These are phyloP conservation scores for Salix exigua DNA, from an alignment of 345 rosid genomes.

Conservation along the genomic window DNA sequence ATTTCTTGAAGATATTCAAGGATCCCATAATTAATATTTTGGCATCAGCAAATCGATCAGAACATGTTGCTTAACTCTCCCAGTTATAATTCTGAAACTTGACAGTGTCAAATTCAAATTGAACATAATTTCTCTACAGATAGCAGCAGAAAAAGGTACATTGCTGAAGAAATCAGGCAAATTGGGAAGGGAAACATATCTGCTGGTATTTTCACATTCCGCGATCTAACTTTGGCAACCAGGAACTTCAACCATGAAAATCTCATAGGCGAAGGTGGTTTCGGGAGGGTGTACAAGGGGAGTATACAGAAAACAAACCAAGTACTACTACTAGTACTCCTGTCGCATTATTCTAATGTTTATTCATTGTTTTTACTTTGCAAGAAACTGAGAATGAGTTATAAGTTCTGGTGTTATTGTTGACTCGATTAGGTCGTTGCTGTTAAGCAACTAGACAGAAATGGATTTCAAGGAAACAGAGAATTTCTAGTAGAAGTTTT, in stretches of 20 bases:
- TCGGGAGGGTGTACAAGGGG: conserved; percentile 90
- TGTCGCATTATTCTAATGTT: no score
- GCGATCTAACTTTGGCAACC: conserved; percentile 64
- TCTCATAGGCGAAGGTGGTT: conserved; percentile 92
- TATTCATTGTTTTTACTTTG: background rate
- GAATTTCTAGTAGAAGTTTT: conserved; percentile 77
- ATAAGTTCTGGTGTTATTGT: background rate
- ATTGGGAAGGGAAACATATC: conserved; percentile 65
- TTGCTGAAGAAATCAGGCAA: conserved; percentile 55
- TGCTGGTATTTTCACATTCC: conserved; percentile 54
- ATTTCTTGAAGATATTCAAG: background rate
- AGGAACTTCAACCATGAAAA: conserved; percentile 57
- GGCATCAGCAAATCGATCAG: background rate
- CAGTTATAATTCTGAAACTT: background rate
- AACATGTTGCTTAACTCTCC: background rate
- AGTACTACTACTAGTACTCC: conserved; percentile 39
- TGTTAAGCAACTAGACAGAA: conserved; percentile 78
- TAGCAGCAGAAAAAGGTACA: conserved; percentile 66
- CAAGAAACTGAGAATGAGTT: background rate
- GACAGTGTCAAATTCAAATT: background rate
- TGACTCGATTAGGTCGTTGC: conserved; percentile 45
- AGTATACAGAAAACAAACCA: conserved; percentile 38
- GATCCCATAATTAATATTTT: background rate
- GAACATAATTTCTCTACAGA: conserved; percentile 32
- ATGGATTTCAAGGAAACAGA: conserved; percentile 77